Conservation (phyloP, 768 basidiomycete genomes). For the Suillus fuscotomentosus region DNA sequence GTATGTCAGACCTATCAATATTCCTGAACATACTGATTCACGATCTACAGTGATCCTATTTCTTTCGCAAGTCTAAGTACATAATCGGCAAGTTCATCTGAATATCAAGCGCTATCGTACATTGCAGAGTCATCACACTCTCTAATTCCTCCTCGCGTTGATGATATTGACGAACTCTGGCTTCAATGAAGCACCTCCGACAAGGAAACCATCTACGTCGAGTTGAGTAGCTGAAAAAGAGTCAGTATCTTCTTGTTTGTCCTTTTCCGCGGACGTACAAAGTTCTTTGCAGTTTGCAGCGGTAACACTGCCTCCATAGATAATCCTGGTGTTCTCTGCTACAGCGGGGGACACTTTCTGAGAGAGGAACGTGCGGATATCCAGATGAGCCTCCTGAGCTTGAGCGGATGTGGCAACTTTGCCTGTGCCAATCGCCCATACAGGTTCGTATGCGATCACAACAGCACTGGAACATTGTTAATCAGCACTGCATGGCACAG, state of each 20-base stretch:
- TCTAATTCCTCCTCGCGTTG: conserved; percentile 52
- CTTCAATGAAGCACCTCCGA: conserved; percentile 96
- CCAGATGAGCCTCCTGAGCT: conserved; percentile 89
- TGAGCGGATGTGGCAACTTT: conserved; percentile 91
- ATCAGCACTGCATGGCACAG: not conserved
- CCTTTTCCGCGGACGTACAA: conserved; percentile 46
- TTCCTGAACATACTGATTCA: not conserved
- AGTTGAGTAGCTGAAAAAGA: conserved; percentile 54
- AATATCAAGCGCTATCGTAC: not conserved
- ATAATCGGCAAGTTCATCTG: not conserved
- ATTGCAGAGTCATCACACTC: not conserved
- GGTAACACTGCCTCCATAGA: conserved; percentile 95
- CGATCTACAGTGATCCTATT: not conserved
- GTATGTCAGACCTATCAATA: not conserved
- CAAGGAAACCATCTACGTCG: conserved; percentile 97
- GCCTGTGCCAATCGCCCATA: conserved; percentile 99
- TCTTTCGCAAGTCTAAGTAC: not conserved
- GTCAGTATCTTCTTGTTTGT: not conserved
- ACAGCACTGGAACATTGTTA: conserved; percentile 54
- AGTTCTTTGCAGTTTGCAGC: conserved; percentile 88
- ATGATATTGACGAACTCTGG: conserved; percentile 94
- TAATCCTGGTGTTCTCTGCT: conserved; percentile 76
- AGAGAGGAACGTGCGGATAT: conserved; percentile 74
- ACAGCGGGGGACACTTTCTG: conserved; percentile 64
- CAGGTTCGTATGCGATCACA: conserved; percentile 95